Evolutionary conservation across 345 rosid species (phyloP).

Genomic region (Eucalyptus pauciflora): DNA sequence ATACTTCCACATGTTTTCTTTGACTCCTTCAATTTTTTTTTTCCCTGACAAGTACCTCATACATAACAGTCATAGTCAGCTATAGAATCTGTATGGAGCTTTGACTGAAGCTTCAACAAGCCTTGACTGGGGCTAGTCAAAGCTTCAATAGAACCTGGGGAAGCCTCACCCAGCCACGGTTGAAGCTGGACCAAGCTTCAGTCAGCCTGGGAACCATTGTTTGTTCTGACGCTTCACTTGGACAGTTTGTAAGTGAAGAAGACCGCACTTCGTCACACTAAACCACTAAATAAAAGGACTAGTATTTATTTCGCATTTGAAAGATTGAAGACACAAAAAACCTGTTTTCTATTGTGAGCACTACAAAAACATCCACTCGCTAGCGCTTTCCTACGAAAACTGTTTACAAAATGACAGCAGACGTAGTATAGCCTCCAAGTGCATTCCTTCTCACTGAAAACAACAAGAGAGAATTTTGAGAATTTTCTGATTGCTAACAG

Average conservation of each 20-base stretch:
- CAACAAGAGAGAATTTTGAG: neutral
- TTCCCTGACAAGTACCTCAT: neutral
- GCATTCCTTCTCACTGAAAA: neutral
- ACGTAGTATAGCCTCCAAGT: neutral
- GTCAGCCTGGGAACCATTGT: neutral
- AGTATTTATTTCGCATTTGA: neutral
- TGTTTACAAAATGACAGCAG: neutral
- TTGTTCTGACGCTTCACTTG: neutral
- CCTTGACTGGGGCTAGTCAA: neutral
- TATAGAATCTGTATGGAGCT: neutral
- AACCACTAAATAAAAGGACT: neutral
- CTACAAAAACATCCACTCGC: neutral
- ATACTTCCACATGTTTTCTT: neutral
- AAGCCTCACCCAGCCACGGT: neutral
- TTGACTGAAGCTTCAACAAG: neutral
- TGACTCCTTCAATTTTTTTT: neutral
- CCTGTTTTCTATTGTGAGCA: neutral
- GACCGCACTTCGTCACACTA: neutral
- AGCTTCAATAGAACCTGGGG: neutral
- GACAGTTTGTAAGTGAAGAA: neutral
- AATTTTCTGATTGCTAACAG: neutral
- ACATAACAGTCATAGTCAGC: neutral
- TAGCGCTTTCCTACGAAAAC: neutral
- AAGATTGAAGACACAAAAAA: neutral
- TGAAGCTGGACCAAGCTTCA: neutral